Percentiles rank a stretch among this genome's conserved stretches.
These are phyloP conservation scores for Exophiala mesophila DNA, from an alignment of 2,329 filamentous ascomycete genomes.

Conservation along the genomic window DNA sequence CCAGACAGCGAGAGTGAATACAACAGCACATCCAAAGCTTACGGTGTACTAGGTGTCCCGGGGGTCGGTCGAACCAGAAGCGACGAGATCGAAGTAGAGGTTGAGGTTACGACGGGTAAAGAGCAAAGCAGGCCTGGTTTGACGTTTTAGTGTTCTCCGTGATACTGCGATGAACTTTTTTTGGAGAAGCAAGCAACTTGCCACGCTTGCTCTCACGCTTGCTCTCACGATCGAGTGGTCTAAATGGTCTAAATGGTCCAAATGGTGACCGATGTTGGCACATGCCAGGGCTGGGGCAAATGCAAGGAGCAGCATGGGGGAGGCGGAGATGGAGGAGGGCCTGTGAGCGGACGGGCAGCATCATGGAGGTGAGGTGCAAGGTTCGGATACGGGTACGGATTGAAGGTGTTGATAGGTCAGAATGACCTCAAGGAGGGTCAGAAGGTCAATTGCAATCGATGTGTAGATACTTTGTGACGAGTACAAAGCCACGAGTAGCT, in stretches of 20 bases:
- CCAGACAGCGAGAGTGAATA: not conserved
- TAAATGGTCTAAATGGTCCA: constrained; percentile 2
- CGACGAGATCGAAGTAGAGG: no score
- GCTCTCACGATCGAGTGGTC: not conserved
- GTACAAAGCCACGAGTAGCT: no score
- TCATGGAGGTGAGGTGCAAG: not conserved
- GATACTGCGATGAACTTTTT: constrained; percentile 1
- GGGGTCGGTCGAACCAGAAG: not conserved
- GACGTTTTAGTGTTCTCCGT: no score
- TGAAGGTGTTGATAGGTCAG: not conserved
- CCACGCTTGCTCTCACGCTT: no score
- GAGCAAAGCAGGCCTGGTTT: no score
- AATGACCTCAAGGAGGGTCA: constrained; percentile 7
- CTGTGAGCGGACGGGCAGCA: constrained; percentile 1
- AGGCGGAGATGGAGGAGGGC: constrained; percentile 9
- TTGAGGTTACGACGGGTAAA: no score
- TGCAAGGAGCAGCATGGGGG: constrained; percentile 7
- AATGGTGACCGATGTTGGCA: constrained; percentile 10
- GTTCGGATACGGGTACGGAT: constrained; percentile 1
- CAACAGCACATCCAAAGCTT: not conserved
- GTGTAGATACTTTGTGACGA: constrained; percentile 9
- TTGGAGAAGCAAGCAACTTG: no score
- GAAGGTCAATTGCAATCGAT: constrained; percentile 1
- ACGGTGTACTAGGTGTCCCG: not conserved
- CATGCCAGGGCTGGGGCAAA: constrained; percentile 10